Conservation (phyloP, 306 rosid genomes). For the Lathyrus aphaca region DNA sequence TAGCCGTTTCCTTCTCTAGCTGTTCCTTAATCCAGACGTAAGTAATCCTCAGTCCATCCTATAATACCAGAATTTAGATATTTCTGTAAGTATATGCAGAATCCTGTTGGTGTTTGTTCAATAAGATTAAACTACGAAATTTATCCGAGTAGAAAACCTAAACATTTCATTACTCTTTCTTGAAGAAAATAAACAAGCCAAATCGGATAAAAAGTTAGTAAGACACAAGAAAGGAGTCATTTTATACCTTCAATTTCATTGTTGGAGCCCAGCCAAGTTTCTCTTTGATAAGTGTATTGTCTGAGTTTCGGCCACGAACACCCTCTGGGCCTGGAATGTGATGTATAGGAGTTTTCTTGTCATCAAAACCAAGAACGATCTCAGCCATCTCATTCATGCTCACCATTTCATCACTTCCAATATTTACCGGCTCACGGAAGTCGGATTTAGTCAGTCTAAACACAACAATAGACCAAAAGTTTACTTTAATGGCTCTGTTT, state of each 20-base stretch:
- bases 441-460: slow-evolving; percentile 92
- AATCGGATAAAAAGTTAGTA: background rate
- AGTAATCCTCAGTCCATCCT: slow-evolving; percentile 95
- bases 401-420: slow-evolving; percentile 99
- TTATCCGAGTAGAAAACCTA: background rate
- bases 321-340: slow-evolving; percentile 99
- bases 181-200: background rate
- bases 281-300: slow-evolving; percentile 94
- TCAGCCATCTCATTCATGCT: slow-evolving; percentile 99
- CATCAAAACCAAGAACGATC: slow-evolving; percentile 87
- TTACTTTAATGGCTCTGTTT: background rate
- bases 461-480: slow-evolving; percentile 34
- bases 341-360: slow-evolving; percentile 80
- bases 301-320: slow-evolving; percentile 98
- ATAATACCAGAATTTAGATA: slow-evolving; percentile 35
- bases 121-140: slow-evolving; percentile 14
- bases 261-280: slow-evolving; percentile 99
- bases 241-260: slow-evolving; percentile 85
- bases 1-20: slow-evolving; percentile 84
- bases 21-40: slow-evolving; percentile 97
- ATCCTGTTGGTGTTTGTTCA: slow-evolving; percentile 27
- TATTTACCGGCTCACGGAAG: slow-evolving; percentile 95
- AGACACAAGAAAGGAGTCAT: background rate
- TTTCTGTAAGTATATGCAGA: slow-evolving; percentile 12
- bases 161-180: slow-evolving; percentile 15